Base-by-base conservation (phyloP, 345 rosid species). In the Salix dunnii region DNA sequence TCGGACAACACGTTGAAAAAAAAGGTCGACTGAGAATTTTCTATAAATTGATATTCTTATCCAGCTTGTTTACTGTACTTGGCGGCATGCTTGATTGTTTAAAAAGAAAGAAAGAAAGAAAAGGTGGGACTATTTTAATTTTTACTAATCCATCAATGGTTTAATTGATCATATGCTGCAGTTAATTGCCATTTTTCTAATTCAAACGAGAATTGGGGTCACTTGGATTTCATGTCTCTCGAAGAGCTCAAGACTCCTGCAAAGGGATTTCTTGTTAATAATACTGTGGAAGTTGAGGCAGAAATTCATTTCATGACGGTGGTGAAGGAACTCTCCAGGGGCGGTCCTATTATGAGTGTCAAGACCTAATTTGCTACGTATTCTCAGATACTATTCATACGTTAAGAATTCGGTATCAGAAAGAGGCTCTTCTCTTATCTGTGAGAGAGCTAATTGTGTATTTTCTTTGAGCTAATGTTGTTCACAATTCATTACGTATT, bases 321-420 rank as follows among this genome's bases (percentile, higher is more conserved):
- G 74, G 43, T 35, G 28, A 28, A 71, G 65, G 42, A 51, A 25
- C 55, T 71, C 73, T 48, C 73, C 31, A 20, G 73, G 49, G 17
- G 62, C 5, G 1, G 60, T 21, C 3, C 25, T 21, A 7, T 2
- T 6, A 20, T 2, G 10, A 2, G 3, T 7, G 25, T 3, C 60
- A 51, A 51, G 1, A 51, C 58, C 20, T 7, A 18, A n/a, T n/a
- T 9, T 58, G 28, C 23, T 58, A 9, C n/a, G 12, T 40, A 11
- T 10, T 40, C 43, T n/a, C 62, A 58, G 28, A n/a, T 8, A n/a
- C 5, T 9, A 58, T 58, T 5, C n/a, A 28, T 0, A n/a, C n/a
- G 28, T 0, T 9, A 58, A n/a, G 13, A n/a, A 58, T 20, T 21
- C 27, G 27, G 61, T 21, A 4, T 28, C 28, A 23, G 12, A 55